Evolutionary conservation across 306 rosid species (phyloP), one percentile per base, ranked within the genome.

Genomic region (Malus sieversii): DNA sequence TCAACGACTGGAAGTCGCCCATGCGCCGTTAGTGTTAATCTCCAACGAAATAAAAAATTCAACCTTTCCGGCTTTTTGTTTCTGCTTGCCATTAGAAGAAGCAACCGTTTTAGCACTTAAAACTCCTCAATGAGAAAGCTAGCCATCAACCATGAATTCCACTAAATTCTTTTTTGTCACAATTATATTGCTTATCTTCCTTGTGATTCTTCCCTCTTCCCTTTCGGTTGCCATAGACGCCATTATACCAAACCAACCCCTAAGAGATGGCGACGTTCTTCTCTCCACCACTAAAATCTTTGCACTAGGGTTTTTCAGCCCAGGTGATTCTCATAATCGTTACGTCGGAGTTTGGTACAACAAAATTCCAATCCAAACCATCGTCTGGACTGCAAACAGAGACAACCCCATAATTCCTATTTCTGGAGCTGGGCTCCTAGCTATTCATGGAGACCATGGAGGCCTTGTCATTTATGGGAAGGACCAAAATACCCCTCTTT

Each of bases 311-410:
- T 89, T 89, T 82, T 91, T 88, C 77, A 84, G 83, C 76, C 81
- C 77, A 5, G 22, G 44, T 4, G 64, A 78, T 67, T 92, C 96
- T 4, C 74, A 1, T 11, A 44, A 53, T 10, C 73, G 76, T 8
- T 80, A 71, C 23, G 70, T 70, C 20, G 96, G 93, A 18, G 85
- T 90, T 44, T 85, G 96, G 96, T 92, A 87, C 66, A 3, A 75
- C 69, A 76, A 38, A n/a, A 63, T 75, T 22, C 64, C 75, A 3
- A 30, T 29, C 7, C 20, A 74, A 77, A 86, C 89, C 32, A 44
- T 85, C 4, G 91, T 92, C 19, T 92, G 97, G 97, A 87, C 88
- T 59, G 90, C 96, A 15, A 92, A 89, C 74, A 80, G 87, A 76
- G 84, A 88, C 72, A 51, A 1, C 46, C 90, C 88, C 6, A 70